A percentile compares a stretch with the other conserved stretches of the same genome.
phyloP scores from a whole-genome alignment of 2,329 filamentous ascomycete genomes.

The Hirsutella minnesotensis region DNA sequence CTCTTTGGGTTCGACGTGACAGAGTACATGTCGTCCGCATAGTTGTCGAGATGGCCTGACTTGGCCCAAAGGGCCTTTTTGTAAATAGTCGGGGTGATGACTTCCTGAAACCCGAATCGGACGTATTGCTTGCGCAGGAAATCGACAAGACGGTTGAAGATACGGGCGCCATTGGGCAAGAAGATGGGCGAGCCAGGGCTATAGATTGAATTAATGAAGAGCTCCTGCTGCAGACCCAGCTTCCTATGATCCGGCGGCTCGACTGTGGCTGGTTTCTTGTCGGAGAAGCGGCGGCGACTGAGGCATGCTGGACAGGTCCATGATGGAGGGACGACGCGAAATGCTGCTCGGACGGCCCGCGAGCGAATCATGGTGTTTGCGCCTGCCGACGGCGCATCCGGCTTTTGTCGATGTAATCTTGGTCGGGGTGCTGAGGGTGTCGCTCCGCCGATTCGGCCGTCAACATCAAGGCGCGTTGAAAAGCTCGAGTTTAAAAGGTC shows the following conservation, averaged over 20 bases:
- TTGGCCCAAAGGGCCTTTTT: conserved; percentile 79
- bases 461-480: too few species aligned
- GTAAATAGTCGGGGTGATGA: conserved; percentile 83
- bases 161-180: conserved; percentile 65
- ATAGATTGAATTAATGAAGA: conserved; percentile 69
- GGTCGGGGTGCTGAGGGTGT: too few species aligned
- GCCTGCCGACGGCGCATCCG: conserved; percentile 1
- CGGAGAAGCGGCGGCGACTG: conserved; percentile 17
- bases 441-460: too few species aligned
- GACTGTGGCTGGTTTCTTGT: conserved; percentile 9
- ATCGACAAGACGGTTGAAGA: conserved; percentile 73
- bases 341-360: conserved; percentile 9
- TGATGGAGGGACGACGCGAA: conserved; percentile 9
- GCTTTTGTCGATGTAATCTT: not conserved
- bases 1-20: conserved; percentile 43
- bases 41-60: conserved; percentile 81
- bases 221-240: conserved; percentile 53
- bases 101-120: conserved; percentile 76
- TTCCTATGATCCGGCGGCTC: conserved; percentile 45
- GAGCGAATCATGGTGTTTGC: conserved; percentile 17
- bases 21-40: conserved; percentile 85
- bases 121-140: conserved; percentile 78
- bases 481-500: too few species aligned
- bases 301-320: conserved; percentile 22
- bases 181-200: conserved; percentile 81